Conservation (phyloP, 23 red algal species). For the Gracilaria domingensis region DNA sequence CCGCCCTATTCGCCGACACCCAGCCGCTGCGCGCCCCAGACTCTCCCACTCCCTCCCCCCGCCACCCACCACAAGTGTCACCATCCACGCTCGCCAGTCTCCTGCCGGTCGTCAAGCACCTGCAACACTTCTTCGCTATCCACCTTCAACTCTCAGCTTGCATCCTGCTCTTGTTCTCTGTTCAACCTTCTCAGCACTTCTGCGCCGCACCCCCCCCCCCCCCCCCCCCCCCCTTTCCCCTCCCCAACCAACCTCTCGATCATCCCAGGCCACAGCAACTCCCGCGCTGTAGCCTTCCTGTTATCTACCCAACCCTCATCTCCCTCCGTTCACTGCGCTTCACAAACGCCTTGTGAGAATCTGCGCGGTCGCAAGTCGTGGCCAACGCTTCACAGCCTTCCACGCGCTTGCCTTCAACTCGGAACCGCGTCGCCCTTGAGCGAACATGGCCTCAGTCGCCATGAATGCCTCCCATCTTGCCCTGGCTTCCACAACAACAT, state of each 20-base stretch:
- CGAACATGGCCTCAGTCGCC: constrained; percentile 49
- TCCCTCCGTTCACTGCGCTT: background rate
- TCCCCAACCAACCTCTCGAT: background rate
- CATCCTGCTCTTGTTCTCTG: background rate
- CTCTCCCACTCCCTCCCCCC: background rate
- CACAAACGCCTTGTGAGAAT: background rate
- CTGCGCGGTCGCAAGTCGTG: constrained; percentile 30
- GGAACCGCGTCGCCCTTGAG: constrained; percentile 13
- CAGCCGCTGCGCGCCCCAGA: background rate
- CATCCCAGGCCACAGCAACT: background rate
- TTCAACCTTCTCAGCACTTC: constrained; percentile 13
- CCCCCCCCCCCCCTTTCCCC: background rate
- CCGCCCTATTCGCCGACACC: background rate
- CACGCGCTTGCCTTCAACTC: constrained; percentile 15
- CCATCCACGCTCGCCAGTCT: background rate
- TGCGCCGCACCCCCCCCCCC: too few relatives aligned
- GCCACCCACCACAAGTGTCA: too few relatives aligned
- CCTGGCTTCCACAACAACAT: constrained; percentile 15
- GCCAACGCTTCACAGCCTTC: background rate
- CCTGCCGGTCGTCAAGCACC: too few relatives aligned
- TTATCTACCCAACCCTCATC: background rate
- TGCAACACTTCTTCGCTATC: background rate
- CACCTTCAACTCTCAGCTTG: background rate
- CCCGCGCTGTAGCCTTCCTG: constrained; percentile 8
- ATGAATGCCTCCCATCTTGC: constrained; percentile 45